Conservation (phyloP, 208 protist species). For the Leishmania tropica region DNA sequence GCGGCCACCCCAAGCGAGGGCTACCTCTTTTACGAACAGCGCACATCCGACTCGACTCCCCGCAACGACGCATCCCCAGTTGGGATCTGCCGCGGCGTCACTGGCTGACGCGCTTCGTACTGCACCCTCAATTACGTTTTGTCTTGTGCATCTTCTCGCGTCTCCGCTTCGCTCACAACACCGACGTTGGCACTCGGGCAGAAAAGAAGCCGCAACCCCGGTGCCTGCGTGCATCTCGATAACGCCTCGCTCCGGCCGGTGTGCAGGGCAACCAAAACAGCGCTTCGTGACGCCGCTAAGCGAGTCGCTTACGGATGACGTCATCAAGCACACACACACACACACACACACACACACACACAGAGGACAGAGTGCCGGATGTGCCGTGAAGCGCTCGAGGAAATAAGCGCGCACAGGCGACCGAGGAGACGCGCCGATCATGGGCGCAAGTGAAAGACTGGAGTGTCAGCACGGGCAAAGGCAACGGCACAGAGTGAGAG, state of each 20-base stretch:
- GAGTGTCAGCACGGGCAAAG: no score
- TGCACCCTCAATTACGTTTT: neutral
- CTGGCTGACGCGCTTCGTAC: neutral
- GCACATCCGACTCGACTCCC: neutral
- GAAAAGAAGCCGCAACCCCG: neutral
- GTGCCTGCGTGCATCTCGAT: neutral
- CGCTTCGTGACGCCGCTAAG: no score
- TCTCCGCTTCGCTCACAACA: neutral
- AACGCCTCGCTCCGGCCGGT: neutral
- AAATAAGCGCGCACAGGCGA: no score
- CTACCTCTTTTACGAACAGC: neutral
- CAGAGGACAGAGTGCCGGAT: no score
- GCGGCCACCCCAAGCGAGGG: neutral
- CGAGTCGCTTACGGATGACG: neutral
- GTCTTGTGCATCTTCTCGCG: neutral
- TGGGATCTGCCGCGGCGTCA: neutral
- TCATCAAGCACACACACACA: neutral
- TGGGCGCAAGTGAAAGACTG: no score
- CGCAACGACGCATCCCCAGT: neutral
- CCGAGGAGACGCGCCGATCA: no score
- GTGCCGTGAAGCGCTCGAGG: no score
- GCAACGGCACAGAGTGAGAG: no score
- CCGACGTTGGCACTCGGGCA: neutral
- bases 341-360: no score
- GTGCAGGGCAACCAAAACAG: neutral